phyloP scores from a whole-genome alignment of 2,329 filamentous ascomycete species.

The Scytalidium sp. region DNA sequence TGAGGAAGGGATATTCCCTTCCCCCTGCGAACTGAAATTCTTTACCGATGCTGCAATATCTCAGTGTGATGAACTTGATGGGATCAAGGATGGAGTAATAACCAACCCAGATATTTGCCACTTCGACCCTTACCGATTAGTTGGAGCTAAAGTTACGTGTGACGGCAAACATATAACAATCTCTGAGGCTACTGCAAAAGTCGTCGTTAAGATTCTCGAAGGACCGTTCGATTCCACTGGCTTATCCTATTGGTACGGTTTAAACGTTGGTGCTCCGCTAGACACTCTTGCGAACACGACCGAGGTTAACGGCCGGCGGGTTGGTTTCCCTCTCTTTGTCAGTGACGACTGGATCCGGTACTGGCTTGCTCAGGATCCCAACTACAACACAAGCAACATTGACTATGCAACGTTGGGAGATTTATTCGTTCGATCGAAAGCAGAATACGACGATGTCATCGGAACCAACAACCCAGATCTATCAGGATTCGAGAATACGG shows the following conservation, averaged over 20 bases:
- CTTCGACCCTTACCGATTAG: conserved; percentile 7
- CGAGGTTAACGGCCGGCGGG: conserved; percentile 1
- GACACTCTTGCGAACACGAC: conserved; percentile 1
- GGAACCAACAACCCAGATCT: conserved; percentile 5
- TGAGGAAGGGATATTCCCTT: conserved; percentile 1
- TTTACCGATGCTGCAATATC: conserved; percentile 4
- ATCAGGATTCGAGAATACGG: neutral
- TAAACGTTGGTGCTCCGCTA: conserved; percentile 4
- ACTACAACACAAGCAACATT: conserved; percentile 29
- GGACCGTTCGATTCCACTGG: conserved; percentile 6
- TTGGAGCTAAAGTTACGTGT: conserved; percentile 4
- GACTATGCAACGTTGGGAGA: conserved; percentile 21
- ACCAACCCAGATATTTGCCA: conserved; percentile 6
- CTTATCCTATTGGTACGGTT: conserved; percentile 10
- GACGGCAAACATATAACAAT: conserved; percentile 1
- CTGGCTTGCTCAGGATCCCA: conserved; percentile 30
- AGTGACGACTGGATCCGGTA: conserved; percentile 29
- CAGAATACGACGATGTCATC: conserved; percentile 24
- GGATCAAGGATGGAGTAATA: conserved; percentile 13
- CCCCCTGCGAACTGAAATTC: conserved; percentile 8
- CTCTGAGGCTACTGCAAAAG: neutral
- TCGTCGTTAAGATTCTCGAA: conserved; percentile 5
- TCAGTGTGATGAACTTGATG: conserved; percentile 15
- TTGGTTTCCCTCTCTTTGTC: conserved; percentile 26
- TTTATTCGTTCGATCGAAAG: conserved; percentile 20